These are phyloP conservation scores for Peniophora sp. DNA, from an alignment of 1,284 basidiomycete species.

Conservation along the genomic window DNA sequence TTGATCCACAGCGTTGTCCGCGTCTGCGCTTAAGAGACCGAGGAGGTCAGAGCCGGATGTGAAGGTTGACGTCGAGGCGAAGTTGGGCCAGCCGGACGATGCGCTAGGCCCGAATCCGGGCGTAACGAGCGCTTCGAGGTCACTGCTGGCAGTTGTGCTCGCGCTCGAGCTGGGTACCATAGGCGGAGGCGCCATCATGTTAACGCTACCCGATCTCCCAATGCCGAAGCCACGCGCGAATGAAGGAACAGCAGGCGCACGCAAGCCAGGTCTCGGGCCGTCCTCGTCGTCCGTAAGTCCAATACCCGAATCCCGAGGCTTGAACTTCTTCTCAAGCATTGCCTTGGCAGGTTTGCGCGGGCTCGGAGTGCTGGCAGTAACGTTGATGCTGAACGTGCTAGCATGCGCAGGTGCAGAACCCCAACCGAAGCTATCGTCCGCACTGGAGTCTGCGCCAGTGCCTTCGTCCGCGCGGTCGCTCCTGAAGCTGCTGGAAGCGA, in stretches of 20 bases:
- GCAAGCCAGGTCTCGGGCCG: slow-evolving; percentile 10
- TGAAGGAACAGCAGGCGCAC: slow-evolving; percentile 4
- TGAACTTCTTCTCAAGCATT: slow-evolving; percentile 57
- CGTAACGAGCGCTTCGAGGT: slow-evolving; percentile 52
- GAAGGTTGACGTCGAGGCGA: slow-evolving; percentile 32
- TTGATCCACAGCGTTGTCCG: slow-evolving; percentile 46
- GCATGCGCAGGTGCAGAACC: slow-evolving; percentile 16
- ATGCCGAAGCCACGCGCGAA: slow-evolving; percentile 14
- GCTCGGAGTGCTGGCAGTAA: slow-evolving; percentile 50
- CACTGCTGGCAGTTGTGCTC: slow-evolving; percentile 46
- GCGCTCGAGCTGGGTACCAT: slow-evolving; percentile 46
- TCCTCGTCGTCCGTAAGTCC: slow-evolving; percentile 56
- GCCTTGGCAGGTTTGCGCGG: slow-evolving; percentile 37
- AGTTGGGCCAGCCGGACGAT: slow-evolving; percentile 55
- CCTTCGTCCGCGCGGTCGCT: slow-evolving; percentile 6
- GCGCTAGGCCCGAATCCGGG: slow-evolving; percentile 48
- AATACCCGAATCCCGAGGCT: slow-evolving; percentile 60
- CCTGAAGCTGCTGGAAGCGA: slow-evolving; percentile 25
- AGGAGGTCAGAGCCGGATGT: slow-evolving; percentile 23
- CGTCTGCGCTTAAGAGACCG: slow-evolving; percentile 16
- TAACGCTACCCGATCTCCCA: slow-evolving; percentile 23
- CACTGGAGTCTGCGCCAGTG: slow-evolving; percentile 1
- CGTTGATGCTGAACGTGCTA: slow-evolving; percentile 47
- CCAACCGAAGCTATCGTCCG: slow-evolving; percentile 14
- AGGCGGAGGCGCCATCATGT: slow-evolving; percentile 43